Conservation (phyloP, 1,139 yeast species). For the Debaryomyces coudertii region DNA sequence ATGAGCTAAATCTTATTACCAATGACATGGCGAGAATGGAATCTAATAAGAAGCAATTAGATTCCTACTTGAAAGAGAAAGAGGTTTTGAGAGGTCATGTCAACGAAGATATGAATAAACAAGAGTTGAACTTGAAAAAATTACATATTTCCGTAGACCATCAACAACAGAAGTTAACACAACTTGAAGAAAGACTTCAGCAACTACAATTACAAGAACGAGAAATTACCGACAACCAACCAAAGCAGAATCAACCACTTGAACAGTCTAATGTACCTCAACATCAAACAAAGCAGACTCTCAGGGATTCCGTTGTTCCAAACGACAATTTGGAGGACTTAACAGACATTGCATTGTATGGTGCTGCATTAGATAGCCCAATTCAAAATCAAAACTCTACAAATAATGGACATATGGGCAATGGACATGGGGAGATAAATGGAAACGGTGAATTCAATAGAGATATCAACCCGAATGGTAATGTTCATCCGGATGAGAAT, state of each 20-base stretch:
- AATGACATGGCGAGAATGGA: slow-evolving; percentile 26
- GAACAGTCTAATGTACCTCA: not conserved
- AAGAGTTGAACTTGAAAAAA: slow-evolving; percentile 18
- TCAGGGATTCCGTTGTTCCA: slow-evolving; percentile 20
- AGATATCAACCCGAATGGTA: slow-evolving; percentile 8
- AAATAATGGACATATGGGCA: not conserved
- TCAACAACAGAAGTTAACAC: slow-evolving; percentile 19
- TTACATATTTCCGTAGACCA: slow-evolving; percentile 19
- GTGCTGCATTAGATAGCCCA: slow-evolving; percentile 31
- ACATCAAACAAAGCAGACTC: not conserved
- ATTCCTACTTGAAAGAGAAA: slow-evolving; percentile 26
- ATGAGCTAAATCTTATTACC: slow-evolving; percentile 23
- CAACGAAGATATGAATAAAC: slow-evolving; percentile 23
- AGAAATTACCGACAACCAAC: slow-evolving; percentile 9
- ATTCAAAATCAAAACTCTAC: not conserved
- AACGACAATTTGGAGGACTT: slow-evolving; percentile 45
- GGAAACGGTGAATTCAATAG: not conserved
- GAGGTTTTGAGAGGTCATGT: slow-evolving; percentile 25
- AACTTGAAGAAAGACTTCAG: slow-evolving; percentile 31
- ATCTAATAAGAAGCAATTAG: slow-evolving; percentile 24
- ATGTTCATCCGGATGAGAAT: slow-evolving; percentile 15
- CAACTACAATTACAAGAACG: slow-evolving; percentile 26
- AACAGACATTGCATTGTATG: slow-evolving; percentile 48
- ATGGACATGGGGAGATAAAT: not conserved
- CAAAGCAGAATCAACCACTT: not conserved